Evolutionary conservation across 192 early-diverging fungal genomes (phyloP), one percentile per base, ranked within the genome.

Genomic region (Backusella macrospora): DNA sequence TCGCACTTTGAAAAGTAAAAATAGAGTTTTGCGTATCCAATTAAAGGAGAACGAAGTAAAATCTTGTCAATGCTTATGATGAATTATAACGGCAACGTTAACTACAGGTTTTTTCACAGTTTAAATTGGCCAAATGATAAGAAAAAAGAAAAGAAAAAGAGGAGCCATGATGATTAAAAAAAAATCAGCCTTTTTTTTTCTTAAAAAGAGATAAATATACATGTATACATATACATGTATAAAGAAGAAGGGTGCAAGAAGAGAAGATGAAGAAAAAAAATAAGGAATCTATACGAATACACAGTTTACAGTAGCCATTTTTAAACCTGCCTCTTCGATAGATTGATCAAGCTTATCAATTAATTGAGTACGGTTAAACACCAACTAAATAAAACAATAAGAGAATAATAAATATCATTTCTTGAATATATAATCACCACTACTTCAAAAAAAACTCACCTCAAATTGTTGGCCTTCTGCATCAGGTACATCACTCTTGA

Each of bases 401-500:
- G 21, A 16, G 13, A 3, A 73, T 62, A 62, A 44, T 63, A 14
- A 14, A n/a, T 70, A 16, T 62, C 26, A 49, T 81, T 29, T 45
- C 65, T 40, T 48, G 23, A 49, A 15, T 68, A 16, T 63, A 23
- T 49, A 29, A 76, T 4, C 26, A 29, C 18, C 34, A 70, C 16
- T 29, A 66, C n/a, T n/a, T n/a, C n/a, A n/a, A n/a, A n/a, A 21
- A 44, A 21, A 13, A 38, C 75, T 63, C 84, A 92, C 93, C 80
- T 96, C 91, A 82, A 96, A 96, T 26, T 76, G 82, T 26, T 90
- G 83, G 7, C 74, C 77, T 39, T 80, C 62, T 0, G 90, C 90
- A 55, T 92, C 87, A 39, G 92, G 86, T 14, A 90, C 83, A 59
- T 86, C 80, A 14, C 87, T 81, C 77, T 96, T 97, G 78, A 98